phyloP scores from a whole-genome alignment of 2,329 filamentous ascomycete species.

The Harringtonia aguacate region DNA sequence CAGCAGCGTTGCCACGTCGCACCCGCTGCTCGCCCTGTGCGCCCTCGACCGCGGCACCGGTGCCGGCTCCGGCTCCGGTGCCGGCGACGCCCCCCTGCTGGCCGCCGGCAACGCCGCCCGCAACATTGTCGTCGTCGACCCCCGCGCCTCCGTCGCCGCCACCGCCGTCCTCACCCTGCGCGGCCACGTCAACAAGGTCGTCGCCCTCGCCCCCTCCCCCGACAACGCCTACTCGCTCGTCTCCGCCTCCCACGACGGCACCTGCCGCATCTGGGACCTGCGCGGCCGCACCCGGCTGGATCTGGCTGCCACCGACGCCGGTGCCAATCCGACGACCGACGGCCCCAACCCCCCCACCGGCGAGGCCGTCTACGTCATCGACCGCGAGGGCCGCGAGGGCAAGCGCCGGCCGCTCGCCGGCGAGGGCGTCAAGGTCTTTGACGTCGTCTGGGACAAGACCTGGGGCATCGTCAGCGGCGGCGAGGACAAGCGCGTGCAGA shows the following conservation, averaged over 20 bases:
- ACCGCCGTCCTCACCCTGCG: slow-evolving; percentile 84
- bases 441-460: slow-evolving; percentile 72
- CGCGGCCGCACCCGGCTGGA: slow-evolving; percentile 59
- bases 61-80: background rate
- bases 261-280: slow-evolving; percentile 89
- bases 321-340: slow-evolving; percentile 39
- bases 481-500: slow-evolving; percentile 90
- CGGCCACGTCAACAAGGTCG: slow-evolving; percentile 71
- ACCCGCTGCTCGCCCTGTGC: slow-evolving; percentile 70
- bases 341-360: slow-evolving; percentile 44
- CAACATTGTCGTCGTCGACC: slow-evolving; percentile 89
- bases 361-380: slow-evolving; percentile 65
- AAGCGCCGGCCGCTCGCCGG: slow-evolving; percentile 58
- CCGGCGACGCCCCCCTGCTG: slow-evolving; percentile 27
- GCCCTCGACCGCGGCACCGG: slow-evolving; percentile 42
- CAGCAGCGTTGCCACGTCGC: slow-evolving; percentile 71
- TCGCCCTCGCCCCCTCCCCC: slow-evolving; percentile 37
- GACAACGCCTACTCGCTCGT: slow-evolving; percentile 74
- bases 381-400: slow-evolving; percentile 54
- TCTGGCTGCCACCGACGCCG: no score
- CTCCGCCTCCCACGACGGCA: slow-evolving; percentile 85
- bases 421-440: slow-evolving; percentile 83
- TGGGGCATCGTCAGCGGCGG: slow-evolving; percentile 86
- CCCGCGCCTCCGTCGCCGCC: slow-evolving; percentile 62
- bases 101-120: slow-evolving; percentile 73